Conservation (phyloP, 2,329 filamentous ascomycete species). For the Cadophora sp. region DNA sequence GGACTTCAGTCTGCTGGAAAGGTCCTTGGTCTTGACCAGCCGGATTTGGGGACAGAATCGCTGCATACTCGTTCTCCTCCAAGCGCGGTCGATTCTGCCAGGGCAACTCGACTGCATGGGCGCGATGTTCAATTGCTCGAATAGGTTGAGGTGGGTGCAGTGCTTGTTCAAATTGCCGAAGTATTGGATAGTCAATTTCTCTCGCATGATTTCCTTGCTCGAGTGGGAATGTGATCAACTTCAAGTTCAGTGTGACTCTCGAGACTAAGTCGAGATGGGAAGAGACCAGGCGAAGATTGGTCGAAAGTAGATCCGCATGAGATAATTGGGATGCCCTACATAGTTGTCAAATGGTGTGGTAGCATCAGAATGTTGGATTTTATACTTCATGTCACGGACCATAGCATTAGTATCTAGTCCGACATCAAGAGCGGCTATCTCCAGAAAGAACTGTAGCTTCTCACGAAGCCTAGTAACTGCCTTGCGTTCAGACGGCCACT, state of each 20-base stretch:
- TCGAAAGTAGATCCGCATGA: conserved; percentile 28
- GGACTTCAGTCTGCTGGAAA: conserved; percentile 24
- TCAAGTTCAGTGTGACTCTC: conserved; percentile 33
- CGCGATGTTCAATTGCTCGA: conserved; percentile 23
- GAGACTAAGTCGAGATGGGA: conserved; percentile 37
- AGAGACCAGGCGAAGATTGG: conserved; percentile 33
- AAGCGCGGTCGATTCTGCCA: conserved; percentile 22
- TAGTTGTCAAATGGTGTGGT: neutral
- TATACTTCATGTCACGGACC: conserved; percentile 29
- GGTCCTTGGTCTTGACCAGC: neutral
- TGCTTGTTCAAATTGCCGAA: conserved; percentile 37
- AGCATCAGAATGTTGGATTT: neutral
- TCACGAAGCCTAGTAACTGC: conserved; percentile 29
- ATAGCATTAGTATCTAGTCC: conserved; percentile 29
- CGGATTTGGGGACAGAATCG: neutral
- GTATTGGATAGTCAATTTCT: conserved; percentile 37
- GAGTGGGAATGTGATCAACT: conserved; percentile 35
- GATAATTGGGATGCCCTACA: neutral
- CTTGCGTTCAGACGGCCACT: conserved; percentile 34
- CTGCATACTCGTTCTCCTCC: conserved; percentile 19
- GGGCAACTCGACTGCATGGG: conserved; percentile 14
- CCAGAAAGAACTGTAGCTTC: conserved; percentile 34
- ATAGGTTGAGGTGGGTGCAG: conserved; percentile 32
- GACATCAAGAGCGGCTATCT: conserved; percentile 31
- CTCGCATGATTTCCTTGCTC: conserved; percentile 25